phyloP scores from a whole-genome alignment of 1,284 basidiomycete species.

The Puccinia coronata region DNA sequence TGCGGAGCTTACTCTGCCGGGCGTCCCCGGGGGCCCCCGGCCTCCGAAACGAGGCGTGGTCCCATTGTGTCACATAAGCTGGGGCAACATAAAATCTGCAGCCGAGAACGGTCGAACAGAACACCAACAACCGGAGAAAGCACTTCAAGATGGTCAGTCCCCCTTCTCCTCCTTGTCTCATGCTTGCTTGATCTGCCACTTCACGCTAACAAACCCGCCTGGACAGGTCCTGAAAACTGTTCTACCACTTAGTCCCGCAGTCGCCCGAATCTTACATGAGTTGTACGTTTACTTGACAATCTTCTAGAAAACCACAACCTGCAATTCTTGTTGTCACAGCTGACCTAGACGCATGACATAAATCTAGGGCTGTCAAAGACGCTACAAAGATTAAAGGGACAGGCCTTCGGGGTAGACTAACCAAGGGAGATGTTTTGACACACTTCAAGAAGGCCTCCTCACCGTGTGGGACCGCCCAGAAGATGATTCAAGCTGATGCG shows the following conservation, averaged over 20 bases:
- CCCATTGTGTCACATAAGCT: too few species aligned
- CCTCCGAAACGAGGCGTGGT: too few species aligned
- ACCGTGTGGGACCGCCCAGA: constrained; percentile 51
- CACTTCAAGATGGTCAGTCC: too few species aligned
- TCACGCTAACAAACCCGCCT: background rate
- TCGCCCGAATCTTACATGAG: constrained; percentile 29
- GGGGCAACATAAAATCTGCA: too few species aligned
- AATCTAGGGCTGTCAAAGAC: constrained; percentile 55
- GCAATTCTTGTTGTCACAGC: too few species aligned
- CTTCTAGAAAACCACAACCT: too few species aligned
- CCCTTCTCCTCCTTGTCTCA: background rate
- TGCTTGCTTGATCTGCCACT: background rate
- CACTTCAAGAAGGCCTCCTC: constrained; percentile 57
- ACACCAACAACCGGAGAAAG: too few species aligned
- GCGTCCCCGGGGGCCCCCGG: too few species aligned
- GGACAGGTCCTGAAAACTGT: constrained; percentile 14
- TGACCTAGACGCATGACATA: constrained; percentile 57
- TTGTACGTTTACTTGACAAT: constrained; percentile 1
- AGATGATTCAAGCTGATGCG: constrained; percentile 36
- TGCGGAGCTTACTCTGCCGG: too few species aligned
- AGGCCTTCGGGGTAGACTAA: constrained; percentile 59
- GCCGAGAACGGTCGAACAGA: too few species aligned
- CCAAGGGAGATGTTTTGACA: constrained; percentile 61
- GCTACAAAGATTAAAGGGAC: constrained; percentile 59
- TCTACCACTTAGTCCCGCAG: constrained; percentile 46